Evolutionary conservation across 495 filamentous ascomycete species (phyloP).

Genomic region (Aspergillus ostianus): DNA sequence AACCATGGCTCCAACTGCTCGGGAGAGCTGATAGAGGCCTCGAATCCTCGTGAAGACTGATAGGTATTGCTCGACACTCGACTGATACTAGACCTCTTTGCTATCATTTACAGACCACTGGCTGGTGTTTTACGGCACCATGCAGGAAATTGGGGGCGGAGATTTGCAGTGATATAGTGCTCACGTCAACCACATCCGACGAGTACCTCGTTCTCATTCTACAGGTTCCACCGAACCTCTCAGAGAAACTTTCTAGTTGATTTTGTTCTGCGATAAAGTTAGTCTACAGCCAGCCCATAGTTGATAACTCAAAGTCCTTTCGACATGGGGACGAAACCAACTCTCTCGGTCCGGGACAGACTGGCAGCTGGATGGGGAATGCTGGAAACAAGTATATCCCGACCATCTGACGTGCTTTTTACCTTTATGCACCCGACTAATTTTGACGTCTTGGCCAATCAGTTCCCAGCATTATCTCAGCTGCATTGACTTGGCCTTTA

Average conservation of each 20-base stretch:
- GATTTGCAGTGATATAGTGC: neutral
- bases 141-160: neutral
- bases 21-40: neutral
- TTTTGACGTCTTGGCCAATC: neutral
- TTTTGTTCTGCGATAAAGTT: neutral
- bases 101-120: neutral
- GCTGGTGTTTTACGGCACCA: neutral
- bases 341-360: neutral
- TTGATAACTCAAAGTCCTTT: neutral
- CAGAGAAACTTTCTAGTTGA: neutral
- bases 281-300: neutral
- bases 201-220: neutral
- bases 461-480: neutral
- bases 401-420: neutral
- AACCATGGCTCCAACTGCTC: neutral
- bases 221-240: neutral
- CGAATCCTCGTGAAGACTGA: neutral
- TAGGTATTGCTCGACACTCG: neutral
- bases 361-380: neutral
- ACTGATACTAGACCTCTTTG: neutral
- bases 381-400: neutral
- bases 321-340: neutral
- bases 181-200: neutral
- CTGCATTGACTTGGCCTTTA: conserved; percentile 2
- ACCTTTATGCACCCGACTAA: neutral